Base-by-base conservation (phyloP, 805 yeast species). In the Yamadazyma sp. region DNA sequence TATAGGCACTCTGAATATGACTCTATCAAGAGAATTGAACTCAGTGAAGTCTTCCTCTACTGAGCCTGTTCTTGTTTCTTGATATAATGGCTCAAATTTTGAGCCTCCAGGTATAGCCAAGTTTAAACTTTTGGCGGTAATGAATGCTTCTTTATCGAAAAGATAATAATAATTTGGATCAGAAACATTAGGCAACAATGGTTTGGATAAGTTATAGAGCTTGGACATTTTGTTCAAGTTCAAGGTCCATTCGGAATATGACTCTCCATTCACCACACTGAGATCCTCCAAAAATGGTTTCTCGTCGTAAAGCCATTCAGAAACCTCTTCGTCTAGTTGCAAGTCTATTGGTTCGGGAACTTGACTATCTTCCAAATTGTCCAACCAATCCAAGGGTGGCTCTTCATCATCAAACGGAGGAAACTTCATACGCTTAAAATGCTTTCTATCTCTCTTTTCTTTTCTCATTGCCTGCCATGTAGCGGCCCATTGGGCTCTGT, bases 371-470 rank as follows among this genome's bases (percentile, higher is more conserved):
- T 85, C 83, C 10, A 89, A 65, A 51, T 84, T 83, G 39, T 88
- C 95, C n/a, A 79, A 52, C 80, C 86, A 93, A 40, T 82, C 77
- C 21, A 90, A 54, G 1, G 95, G 95, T 0, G 96, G 96, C 57
- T 91, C 98, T 59, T 93, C 99, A 55, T 93, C 99, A 59, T 93
- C 99, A 62, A 91, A 89, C 0, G 95, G 90, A 1, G 99, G 99
- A 49, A 93, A 85, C 40, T 88, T 74, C 86, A 93, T 82, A 48
- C 99, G 75, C 53, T 87, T 84, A 62, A 93, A 91, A 55, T 86
- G 95, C 22, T 79, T 69, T 49, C 98, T 73, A 55, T 90, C 98
- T 41, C 95, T 76, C 58, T 93, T 93, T 55, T 93, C 98, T 32
- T 91, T 72, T 52, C 97, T 77, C 99, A 93, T 93, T 63, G 81